phyloP scores from a whole-genome alignment of 2,329 filamentous ascomycete species.

The Trichoderma oligosporum region DNA sequence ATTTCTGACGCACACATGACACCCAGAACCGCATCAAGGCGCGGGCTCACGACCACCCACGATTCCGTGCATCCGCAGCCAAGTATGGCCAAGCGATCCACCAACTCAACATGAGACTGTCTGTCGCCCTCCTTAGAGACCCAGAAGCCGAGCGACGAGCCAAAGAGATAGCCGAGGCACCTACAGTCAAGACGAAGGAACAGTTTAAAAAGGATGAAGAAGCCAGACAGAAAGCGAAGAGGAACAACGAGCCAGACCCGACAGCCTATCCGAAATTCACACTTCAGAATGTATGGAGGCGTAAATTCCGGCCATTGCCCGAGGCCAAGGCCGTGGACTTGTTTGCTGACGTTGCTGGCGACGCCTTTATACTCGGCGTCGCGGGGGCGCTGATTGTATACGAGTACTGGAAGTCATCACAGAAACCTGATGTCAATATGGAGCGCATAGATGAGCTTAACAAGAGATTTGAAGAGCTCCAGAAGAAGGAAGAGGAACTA shows the following conservation, averaged over 20 bases:
- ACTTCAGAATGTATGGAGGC: slow-evolving; percentile 55
- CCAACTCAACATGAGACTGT: slow-evolving; percentile 63
- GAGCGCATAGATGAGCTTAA: slow-evolving; percentile 52
- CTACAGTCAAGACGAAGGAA: slow-evolving; percentile 63
- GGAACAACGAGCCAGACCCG: slow-evolving; percentile 24
- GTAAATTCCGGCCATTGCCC: slow-evolving; percentile 60
- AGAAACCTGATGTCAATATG: slow-evolving; percentile 57
- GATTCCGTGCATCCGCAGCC: slow-evolving; percentile 58
- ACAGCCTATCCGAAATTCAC: neutral
- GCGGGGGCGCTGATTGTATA: slow-evolving; percentile 56
- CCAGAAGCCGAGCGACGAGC: slow-evolving; percentile 54
- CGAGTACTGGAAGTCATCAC: slow-evolving; percentile 56
- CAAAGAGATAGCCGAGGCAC: slow-evolving; percentile 59
- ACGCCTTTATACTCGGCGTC: slow-evolving; percentile 59
- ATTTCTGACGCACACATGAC: slow-evolving; percentile 22
- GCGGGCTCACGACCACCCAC: slow-evolving; percentile 61
- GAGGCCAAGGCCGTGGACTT: slow-evolving; percentile 63
- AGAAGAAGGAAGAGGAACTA: slow-evolving; percentile 48
- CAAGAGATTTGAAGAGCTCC: slow-evolving; percentile 47
- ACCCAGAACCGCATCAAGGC: slow-evolving; percentile 61
- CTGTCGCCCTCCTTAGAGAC: slow-evolving; percentile 57
- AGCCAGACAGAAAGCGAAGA: slow-evolving; percentile 39
- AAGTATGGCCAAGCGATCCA: slow-evolving; percentile 61
- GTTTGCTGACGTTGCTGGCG: slow-evolving; percentile 63
- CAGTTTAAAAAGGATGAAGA: slow-evolving; percentile 54